These are phyloP conservation scores for Aquanectria penicillioides DNA, from an alignment of 2,329 filamentous ascomycete genomes.

Conservation along the genomic window DNA sequence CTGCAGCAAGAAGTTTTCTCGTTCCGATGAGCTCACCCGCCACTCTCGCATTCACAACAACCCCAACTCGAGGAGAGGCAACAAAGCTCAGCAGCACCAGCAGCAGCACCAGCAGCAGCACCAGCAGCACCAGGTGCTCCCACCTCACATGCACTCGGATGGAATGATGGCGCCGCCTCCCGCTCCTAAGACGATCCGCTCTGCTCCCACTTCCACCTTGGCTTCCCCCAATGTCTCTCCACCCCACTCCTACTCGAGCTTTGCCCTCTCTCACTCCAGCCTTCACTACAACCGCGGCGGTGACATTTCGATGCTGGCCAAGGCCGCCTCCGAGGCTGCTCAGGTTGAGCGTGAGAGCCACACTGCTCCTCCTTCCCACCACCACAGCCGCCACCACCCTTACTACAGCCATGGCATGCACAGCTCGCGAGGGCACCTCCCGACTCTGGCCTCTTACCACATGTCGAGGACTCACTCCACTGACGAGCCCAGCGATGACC, in stretches of 20 bases:
- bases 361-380: constrained; percentile 49
- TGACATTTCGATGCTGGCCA: constrained; percentile 69
- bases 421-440: constrained; percentile 70
- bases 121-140: constrained; percentile 51
- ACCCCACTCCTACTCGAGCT: constrained; percentile 86
- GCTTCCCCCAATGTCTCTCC: constrained; percentile 97
- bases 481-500: constrained; percentile 80
- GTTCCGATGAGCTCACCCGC: constrained; percentile 94
- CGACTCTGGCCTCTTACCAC: constrained; percentile 86
- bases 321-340: constrained; percentile 68
- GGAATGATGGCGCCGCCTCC: constrained; percentile 82
- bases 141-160: constrained; percentile 61
- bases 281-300: constrained; percentile 61
- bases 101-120: constrained; percentile 46
- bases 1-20: constrained; percentile 96
- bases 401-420: constrained; percentile 62
- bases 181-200: constrained; percentile 82
- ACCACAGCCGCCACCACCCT: constrained; percentile 61
- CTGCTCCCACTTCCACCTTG: constrained; percentile 85
- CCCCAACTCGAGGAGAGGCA: constrained; percentile 92
- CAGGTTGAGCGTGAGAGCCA: constrained; percentile 70
- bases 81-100: constrained; percentile 72
- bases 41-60: constrained; percentile 99
- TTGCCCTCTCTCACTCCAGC: constrained; percentile 61
- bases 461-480: constrained; percentile 89